Conservation (phyloP, 2,329 filamentous ascomycete species). For the Botrytis elliptica region DNA sequence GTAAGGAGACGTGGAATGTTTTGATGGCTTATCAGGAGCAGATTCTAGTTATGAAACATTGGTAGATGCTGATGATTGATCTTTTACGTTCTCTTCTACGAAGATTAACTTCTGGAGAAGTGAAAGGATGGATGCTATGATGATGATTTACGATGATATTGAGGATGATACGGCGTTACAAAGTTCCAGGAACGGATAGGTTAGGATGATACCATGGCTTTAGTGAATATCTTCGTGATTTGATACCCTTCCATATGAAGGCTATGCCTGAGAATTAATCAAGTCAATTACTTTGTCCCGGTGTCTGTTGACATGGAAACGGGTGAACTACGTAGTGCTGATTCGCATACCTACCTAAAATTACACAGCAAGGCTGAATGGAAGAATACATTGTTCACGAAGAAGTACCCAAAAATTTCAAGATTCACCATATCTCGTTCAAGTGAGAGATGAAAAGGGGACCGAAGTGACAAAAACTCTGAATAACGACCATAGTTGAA, state of each 20-base stretch:
- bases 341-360: not conserved
- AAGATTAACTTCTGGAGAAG: not conserved
- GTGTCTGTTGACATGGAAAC: not conserved
- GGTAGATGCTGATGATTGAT: slow-evolving; percentile 47
- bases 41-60: slow-evolving; percentile 66
- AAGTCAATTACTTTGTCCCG: not conserved
- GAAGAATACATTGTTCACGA: not conserved
- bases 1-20: slow-evolving; percentile 73
- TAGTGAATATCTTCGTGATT: slow-evolving; percentile 2
- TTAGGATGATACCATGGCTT: slow-evolving; percentile 12
- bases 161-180: not conserved
- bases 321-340: not conserved
- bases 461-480: not conserved
- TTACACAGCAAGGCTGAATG: no score
- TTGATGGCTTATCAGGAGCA: slow-evolving; percentile 66
- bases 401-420: not conserved
- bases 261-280: not conserved
- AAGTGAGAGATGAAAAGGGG: not conserved
- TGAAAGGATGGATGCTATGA: not conserved
- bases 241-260: slow-evolving; percentile 4
- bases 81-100: not conserved
- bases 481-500: not conserved
- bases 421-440: not conserved
- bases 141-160: not conserved
- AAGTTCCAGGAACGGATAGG: not conserved